These are phyloP conservation scores for Colletotrichum navitas DNA, from an alignment of 2,329 filamentous ascomycete species.

Conservation along the genomic window DNA sequence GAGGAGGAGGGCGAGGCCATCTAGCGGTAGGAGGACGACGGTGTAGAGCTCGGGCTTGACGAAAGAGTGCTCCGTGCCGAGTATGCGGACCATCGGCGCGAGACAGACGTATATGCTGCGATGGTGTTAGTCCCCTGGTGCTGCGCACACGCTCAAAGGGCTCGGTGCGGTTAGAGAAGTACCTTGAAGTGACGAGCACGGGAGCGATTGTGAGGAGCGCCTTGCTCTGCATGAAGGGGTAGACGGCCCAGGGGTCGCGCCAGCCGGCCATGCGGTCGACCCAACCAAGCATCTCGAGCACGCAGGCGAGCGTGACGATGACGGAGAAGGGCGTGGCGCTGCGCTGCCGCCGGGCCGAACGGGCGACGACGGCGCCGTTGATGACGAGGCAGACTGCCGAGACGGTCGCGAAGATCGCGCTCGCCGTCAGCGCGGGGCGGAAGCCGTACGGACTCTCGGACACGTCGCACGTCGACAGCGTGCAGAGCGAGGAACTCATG, in stretches of 20 bases:
- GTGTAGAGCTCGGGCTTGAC: slow-evolving; percentile 45
- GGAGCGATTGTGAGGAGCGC: slow-evolving; percentile 48
- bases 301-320: slow-evolving; percentile 44
- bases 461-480: slow-evolving; percentile 43
- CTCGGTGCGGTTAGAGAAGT: neutral
- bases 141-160: neutral
- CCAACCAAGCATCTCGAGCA: slow-evolving; percentile 47
- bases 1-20: slow-evolving; percentile 46
- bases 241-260: slow-evolving; percentile 45
- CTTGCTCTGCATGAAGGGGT: slow-evolving; percentile 45
- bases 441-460: slow-evolving; percentile 46
- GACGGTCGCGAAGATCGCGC: slow-evolving; percentile 44
- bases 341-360: slow-evolving; percentile 2
- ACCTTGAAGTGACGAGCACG: slow-evolving; percentile 48
- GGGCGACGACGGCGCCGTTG: slow-evolving; percentile 42
- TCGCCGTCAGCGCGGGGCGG: slow-evolving; percentile 41
- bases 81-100: slow-evolving; percentile 45
- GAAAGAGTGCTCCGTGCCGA: slow-evolving; percentile 49
- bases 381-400: slow-evolving; percentile 42
- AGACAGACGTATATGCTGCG: slow-evolving; percentile 48
- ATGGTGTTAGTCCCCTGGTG: neutral
- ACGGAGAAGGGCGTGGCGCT: slow-evolving; percentile 43
- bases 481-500: slow-evolving; percentile 39
- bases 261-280: slow-evolving; percentile 44
- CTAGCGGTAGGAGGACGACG: slow-evolving; percentile 46